These are phyloP conservation scores for Rhizopogon sp. DNA, from an alignment of 768 basidiomycete genomes.

Conservation along the genomic window DNA sequence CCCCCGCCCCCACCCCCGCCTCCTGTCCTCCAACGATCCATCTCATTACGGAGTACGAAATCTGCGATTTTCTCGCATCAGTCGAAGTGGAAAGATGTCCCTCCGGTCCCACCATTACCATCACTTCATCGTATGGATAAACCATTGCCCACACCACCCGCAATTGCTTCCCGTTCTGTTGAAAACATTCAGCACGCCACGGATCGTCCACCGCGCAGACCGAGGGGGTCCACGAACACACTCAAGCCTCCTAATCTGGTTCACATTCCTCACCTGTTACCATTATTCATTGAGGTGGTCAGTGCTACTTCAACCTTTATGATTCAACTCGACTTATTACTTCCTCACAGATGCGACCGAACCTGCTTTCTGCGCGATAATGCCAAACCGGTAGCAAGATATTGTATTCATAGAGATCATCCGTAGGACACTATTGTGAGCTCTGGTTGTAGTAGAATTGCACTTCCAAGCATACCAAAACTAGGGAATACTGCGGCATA, in stretches of 20 bases:
- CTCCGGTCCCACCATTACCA: slow-evolving; percentile 38
- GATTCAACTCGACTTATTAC: slow-evolving; percentile 1
- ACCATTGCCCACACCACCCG: slow-evolving; percentile 34
- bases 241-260: slow-evolving; percentile 73
- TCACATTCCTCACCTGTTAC: slow-evolving; percentile 77
- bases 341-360: slow-evolving; percentile 31
- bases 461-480: background rate
- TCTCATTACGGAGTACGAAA: slow-evolving; percentile 42
- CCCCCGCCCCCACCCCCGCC: background rate
- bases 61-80: slow-evolving; percentile 34
- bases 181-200: slow-evolving; percentile 13
- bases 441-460: background rate
- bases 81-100: slow-evolving; percentile 23
- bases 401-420: background rate
- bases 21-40: slow-evolving; percentile 22
- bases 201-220: slow-evolving; percentile 22
- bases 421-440: background rate
- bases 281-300: slow-evolving; percentile 91
- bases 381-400: background rate
- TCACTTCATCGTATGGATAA: slow-evolving; percentile 30
- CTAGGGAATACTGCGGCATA: too few species aligned
- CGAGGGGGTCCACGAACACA: slow-evolving; percentile 39
- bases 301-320: slow-evolving; percentile 17
- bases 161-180: slow-evolving; percentile 2
- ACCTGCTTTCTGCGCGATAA: slow-evolving; percentile 17